Base-by-base conservation (phyloP, 768 basidiomycete species). In the Epithele typhae region DNA sequence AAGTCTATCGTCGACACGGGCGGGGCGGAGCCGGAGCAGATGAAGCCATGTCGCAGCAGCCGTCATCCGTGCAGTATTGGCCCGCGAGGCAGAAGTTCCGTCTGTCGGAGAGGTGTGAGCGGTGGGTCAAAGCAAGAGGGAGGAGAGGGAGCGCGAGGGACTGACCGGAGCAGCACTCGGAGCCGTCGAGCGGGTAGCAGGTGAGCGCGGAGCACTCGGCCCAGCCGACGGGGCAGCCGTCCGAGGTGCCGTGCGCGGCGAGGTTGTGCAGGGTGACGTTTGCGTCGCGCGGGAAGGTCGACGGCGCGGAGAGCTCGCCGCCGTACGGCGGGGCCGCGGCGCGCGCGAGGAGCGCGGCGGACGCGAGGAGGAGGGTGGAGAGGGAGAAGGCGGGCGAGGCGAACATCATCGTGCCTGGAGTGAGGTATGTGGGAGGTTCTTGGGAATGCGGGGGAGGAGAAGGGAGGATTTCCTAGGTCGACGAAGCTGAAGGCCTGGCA, bases 151-250 rank as follows among this genome's bases (percentile, higher is more conserved):
- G 10, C 18, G 17, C 1, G 24, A 18, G 27, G 27, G 25, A 30
- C 43, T 24, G 7, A 50, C 49, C 43, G 7, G 39, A 37, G 49
- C 49, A 50, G 25, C 49, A 50, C 25, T 41, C 38, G 14, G 49
- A 27, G 8, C 49, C 49, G 44, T 45, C 49, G 44, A 50, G 49
- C n/a, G 49, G 49, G 24, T 50, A 50, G 43, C 49, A 50, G 9
- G 49, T 41, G 6, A 12, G n/a, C 4, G 38, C 10, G 7, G 49
- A 50, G 40, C 49, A 50, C 4, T 34, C 33, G 5, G 34, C 40
- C 43, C 44, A 50, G 23, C 49, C 49, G n/a, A 23, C 17, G 3
- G 49, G 49, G 34, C 49, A 50, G 15, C 43, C 40, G 39, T 41
- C 25, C 19, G 21, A 18, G 6, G 37, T 38, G 37, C 18, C 35